phyloP scores from a whole-genome alignment of 495 filamentous ascomycete species.

The Penicillium paradoxum region DNA sequence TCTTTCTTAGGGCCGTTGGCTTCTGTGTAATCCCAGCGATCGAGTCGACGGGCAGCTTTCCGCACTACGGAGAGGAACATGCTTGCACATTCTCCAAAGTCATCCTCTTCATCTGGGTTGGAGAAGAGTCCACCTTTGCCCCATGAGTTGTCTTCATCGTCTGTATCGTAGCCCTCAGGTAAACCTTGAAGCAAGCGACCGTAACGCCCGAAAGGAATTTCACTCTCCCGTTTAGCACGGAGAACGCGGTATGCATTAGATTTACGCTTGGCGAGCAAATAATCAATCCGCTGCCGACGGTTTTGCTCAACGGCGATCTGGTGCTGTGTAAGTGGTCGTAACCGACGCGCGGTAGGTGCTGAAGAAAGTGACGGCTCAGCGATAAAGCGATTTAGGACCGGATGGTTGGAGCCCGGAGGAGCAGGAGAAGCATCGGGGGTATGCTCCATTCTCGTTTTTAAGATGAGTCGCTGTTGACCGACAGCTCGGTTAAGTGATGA shows the following conservation, averaged over 20 bases:
- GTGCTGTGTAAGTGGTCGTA: constrained; percentile 84
- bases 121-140: constrained; percentile 67
- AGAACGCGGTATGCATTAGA: constrained; percentile 57
- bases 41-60: constrained; percentile 62
- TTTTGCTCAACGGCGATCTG: constrained; percentile 90
- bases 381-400: constrained; percentile 45
- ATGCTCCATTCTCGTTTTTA: constrained; percentile 47
- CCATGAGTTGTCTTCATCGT: constrained; percentile 59
- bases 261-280: constrained; percentile 72
- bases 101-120: constrained; percentile 59
- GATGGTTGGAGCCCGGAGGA: constrained; percentile 45
- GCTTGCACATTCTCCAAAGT: constrained; percentile 73
- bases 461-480: constrained; percentile 41
- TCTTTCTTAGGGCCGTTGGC: constrained; percentile 45
- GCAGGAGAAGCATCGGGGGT: constrained; percentile 46
- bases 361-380: constrained; percentile 34
- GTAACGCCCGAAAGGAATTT: constrained; percentile 60
- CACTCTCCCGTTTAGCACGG: constrained; percentile 51
- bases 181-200: constrained; percentile 63
- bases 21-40: constrained; percentile 62
- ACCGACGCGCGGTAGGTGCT: constrained; percentile 45
- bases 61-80: constrained; percentile 69
- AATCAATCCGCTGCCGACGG: constrained; percentile 79
- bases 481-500: constrained; percentile 33
- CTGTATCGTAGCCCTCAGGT: constrained; percentile 71